Percentiles rank a stretch among this genome's conserved stretches.
Conservation (phyloP, 768 basidiomycete species). For the Boletus rubroflammeus region DNA sequence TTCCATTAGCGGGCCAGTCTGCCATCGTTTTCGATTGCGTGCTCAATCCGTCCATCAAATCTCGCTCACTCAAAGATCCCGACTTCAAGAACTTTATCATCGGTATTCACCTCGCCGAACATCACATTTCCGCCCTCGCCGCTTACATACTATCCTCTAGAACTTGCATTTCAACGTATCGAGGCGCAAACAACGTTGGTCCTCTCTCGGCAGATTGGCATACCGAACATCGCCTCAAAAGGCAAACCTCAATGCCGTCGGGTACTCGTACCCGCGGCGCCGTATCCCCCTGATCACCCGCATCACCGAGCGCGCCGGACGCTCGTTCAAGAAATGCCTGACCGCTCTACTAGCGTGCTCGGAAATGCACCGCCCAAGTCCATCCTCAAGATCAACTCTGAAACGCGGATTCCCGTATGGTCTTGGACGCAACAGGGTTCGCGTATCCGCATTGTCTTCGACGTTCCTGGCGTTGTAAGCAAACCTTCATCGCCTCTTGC, state of each 20-base stretch:
- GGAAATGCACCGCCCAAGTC: constrained; percentile 34
- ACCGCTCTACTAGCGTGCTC: constrained; percentile 40
- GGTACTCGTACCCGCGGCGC: constrained; percentile 48
- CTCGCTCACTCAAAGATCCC: constrained; percentile 54
- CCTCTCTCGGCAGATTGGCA: constrained; percentile 65
- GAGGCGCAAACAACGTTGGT: constrained; percentile 57
- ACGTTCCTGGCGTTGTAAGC: constrained; percentile 58
- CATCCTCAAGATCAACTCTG: constrained; percentile 37
- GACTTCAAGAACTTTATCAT: constrained; percentile 68
- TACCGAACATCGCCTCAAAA: constrained; percentile 75
- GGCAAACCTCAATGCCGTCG: constrained; percentile 61
- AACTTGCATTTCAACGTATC: constrained; percentile 65
- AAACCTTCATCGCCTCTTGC: constrained; percentile 1
- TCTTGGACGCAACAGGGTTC: constrained; percentile 45
- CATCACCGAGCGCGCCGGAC: constrained; percentile 10
- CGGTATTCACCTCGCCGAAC: constrained; percentile 37
- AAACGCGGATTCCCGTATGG: constrained; percentile 43
- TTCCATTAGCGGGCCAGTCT: constrained; percentile 56
- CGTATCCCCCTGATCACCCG: constrained; percentile 32
- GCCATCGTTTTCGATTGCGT: constrained; percentile 74
- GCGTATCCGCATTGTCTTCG: constrained; percentile 45
- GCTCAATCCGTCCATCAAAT: constrained; percentile 56
- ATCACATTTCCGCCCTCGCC: constrained; percentile 11
- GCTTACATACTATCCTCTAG: constrained; percentile 35
- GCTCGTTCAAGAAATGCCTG: constrained; percentile 32